Evolutionary conservation across 768 basidiomycete species (phyloP).

Genomic region (Hydnomerulius pinastri): DNA sequence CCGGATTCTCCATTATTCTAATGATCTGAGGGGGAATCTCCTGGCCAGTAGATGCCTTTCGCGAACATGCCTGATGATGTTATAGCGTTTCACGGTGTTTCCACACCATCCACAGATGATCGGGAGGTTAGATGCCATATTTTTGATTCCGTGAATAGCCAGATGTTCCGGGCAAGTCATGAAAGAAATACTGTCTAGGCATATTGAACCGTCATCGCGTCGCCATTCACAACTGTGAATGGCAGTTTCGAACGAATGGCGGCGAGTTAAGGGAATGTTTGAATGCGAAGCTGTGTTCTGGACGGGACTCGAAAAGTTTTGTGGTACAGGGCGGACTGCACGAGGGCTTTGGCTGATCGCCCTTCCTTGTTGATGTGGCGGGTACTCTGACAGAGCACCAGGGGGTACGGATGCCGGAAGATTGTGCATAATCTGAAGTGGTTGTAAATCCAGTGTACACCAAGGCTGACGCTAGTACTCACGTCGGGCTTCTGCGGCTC

Average conservation of each 20-base stretch:
- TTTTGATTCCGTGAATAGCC: background rate
- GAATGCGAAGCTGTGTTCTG: conserved; percentile 4
- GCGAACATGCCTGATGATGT: conserved; percentile 13
- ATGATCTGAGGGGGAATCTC: too few species aligned
- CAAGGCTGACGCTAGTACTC: background rate
- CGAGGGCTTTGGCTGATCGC: too few species aligned
- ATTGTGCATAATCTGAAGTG: background rate
- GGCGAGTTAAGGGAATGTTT: background rate
- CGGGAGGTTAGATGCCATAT: rapidly evolving
- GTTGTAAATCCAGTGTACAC: background rate
- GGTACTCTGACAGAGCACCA: too few species aligned
- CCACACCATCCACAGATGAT: conserved; percentile 10
- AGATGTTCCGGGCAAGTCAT: conserved; percentile 12
- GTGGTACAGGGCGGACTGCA: background rate
- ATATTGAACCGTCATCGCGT: background rate
- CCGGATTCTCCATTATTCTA: too few species aligned
- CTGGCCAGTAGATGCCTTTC: conserved; percentile 24
- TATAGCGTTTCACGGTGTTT: conserved; percentile 9
- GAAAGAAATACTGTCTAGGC: background rate
- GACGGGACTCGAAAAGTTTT: background rate
- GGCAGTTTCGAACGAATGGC: background rate
- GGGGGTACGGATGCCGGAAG: background rate
- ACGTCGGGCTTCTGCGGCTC: too few species aligned
- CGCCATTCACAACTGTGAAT: conserved; percentile 11
- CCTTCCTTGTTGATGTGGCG: too few species aligned